A percentile compares a stretch with the other conserved stretches of the same genome.
phyloP scores from a whole-genome alignment of 2,329 filamentous ascomycete genomes.

The Xylariaceae sp. region DNA sequence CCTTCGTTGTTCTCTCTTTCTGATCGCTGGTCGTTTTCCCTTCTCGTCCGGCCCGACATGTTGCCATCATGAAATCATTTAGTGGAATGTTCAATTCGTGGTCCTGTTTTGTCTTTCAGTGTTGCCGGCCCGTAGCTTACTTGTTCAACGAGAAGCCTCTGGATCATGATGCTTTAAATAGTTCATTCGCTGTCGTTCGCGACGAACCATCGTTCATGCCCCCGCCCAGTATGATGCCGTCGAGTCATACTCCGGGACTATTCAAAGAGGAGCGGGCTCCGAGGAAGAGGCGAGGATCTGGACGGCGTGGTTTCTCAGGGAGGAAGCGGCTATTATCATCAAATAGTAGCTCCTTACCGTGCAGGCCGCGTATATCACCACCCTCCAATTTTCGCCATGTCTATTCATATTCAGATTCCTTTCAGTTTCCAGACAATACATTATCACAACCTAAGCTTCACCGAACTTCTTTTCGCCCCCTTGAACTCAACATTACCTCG shows the following conservation, averaged over 20 bases:
- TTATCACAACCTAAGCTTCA: conserved; percentile 29
- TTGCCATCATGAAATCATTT: conserved; percentile 40
- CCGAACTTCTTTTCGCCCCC: conserved; percentile 46
- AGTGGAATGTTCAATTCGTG: conserved; percentile 45
- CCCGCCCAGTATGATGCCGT: conserved; percentile 32
- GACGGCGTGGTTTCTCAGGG: conserved; percentile 42
- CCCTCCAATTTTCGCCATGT: conserved; percentile 60
- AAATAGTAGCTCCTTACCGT: conserved; percentile 36
- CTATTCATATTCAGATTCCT: conserved; percentile 41
- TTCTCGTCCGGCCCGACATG: conserved; percentile 28
- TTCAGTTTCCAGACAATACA: conserved; percentile 28
- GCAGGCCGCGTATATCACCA: conserved; percentile 54
- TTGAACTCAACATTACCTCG: conserved; percentile 54
- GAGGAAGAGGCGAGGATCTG: conserved; percentile 39
- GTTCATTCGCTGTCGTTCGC: conserved; percentile 37
- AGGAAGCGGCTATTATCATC: conserved; percentile 46
- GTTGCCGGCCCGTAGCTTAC: conserved; percentile 42
- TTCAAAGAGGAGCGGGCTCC: conserved; percentile 34
- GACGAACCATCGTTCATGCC: conserved; percentile 38
- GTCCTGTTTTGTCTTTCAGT: conserved; percentile 44
- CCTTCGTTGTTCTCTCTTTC: conserved; percentile 20
- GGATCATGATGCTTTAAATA: conserved; percentile 37
- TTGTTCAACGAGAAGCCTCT: conserved; percentile 39
- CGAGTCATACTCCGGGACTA: conserved; percentile 25
- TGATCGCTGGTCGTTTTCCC: conserved; percentile 32